Evolutionary conservation across 345 rosid genomes (phyloP).

Genomic region (Melastoma malabathricum): DNA sequence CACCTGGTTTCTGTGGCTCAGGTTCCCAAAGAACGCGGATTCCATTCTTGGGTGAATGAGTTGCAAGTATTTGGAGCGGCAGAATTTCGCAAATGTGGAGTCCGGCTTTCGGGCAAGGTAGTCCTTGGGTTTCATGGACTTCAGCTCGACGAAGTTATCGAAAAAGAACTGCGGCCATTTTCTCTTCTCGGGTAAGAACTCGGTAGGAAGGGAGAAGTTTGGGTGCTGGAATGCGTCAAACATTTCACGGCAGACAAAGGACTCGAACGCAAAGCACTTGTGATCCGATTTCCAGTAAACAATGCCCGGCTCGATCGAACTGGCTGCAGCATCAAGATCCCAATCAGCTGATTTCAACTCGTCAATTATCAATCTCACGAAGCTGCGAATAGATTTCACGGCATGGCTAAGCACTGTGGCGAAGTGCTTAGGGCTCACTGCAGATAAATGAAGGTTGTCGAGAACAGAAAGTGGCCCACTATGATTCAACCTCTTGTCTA

Average conservation of each 20-base stretch:
- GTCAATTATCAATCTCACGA: conserved; percentile 42
- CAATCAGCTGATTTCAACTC: conserved; percentile 57
- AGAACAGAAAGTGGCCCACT: conserved; percentile 44
- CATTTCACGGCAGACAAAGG: conserved; percentile 61
- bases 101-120: conserved; percentile 35
- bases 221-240: conserved; percentile 58
- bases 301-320: conserved; percentile 34
- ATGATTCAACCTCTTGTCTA: conserved; percentile 54
- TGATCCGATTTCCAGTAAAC: conserved; percentile 50
- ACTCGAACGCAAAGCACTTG: conserved; percentile 67
- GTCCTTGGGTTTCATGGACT: conserved; percentile 35
- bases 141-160: conserved; percentile 49
- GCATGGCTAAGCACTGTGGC: conserved; percentile 37
- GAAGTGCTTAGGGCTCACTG: conserved; percentile 43
- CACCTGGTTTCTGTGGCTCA: conserved; percentile 33
- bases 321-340: conserved; percentile 62
- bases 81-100: conserved; percentile 54
- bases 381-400: conserved; percentile 54
- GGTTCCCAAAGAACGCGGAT: conserved; percentile 46
- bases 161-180: conserved; percentile 29
- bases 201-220: conserved; percentile 23
- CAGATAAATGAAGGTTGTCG: conserved; percentile 38
- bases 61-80: conserved; percentile 50
- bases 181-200: conserved; percentile 19
- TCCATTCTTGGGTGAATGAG: conserved; percentile 79